These are phyloP conservation scores for Neurospora cerealis DNA, from an alignment of 495 filamentous ascomycete genomes.

Conservation along the genomic window DNA sequence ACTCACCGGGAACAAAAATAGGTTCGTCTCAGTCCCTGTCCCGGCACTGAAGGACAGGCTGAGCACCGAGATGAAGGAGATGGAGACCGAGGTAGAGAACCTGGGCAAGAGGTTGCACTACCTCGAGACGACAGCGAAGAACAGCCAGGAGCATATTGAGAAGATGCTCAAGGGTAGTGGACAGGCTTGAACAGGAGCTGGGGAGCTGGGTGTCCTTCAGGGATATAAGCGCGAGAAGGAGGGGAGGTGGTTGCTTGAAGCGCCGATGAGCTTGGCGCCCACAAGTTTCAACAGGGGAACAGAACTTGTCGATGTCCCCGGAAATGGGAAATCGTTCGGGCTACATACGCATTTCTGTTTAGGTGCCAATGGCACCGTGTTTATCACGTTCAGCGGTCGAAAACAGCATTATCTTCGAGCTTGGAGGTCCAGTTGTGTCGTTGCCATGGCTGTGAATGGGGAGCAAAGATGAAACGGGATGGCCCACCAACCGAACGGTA, in stretches of 20 bases:
- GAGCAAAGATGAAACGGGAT: slow-evolving; percentile 3
- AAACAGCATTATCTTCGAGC: neutral
- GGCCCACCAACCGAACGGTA: neutral
- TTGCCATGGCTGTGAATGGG: neutral
- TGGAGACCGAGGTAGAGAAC: slow-evolving; percentile 65
- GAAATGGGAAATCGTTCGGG: neutral
- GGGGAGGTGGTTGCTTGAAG: neutral
- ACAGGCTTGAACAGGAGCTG: slow-evolving; percentile 10
- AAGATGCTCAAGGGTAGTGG: slow-evolving; percentile 49
- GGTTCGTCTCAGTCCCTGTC: slow-evolving; percentile 79
- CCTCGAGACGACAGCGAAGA: slow-evolving; percentile 89
- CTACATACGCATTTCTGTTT: neutral
- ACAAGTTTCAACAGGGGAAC: neutral
- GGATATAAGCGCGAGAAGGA: neutral
- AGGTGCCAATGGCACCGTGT: neutral
- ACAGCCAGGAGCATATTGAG: slow-evolving; percentile 81
- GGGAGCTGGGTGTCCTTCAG: neutral
- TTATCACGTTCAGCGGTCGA: neutral
- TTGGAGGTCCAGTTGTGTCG: neutral
- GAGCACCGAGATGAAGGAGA: slow-evolving; percentile 59
- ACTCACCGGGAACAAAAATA: slow-evolving; percentile 21
- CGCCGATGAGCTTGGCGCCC: neutral
- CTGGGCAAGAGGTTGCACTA: slow-evolving; percentile 88
- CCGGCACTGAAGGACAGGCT: slow-evolving; percentile 65
- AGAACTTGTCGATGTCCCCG: neutral